Evolutionary conservation across 441 rosid species (phyloP), one percentile per base, ranked within the genome.

Genomic region (Gossypium lobatum): DNA sequence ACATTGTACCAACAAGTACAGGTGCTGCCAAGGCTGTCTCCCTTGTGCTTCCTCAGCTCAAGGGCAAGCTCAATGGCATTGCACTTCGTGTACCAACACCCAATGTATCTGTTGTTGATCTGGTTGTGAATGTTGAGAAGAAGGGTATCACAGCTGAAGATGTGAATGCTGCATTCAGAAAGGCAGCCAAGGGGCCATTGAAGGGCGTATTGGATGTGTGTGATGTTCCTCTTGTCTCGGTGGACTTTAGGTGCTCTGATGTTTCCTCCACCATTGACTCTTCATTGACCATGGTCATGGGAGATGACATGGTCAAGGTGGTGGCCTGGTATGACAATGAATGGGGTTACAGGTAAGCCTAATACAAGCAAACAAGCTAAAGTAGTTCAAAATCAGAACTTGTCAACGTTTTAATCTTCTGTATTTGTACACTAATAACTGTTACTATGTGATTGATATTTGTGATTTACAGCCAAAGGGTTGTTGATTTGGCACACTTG

Each of bases 71-170:
- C 79, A 95, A 93, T 46, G 98, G 99, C 26, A 95, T 93, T 28
- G 99, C 98, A 5, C 91, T 95, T 21, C 95, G 97, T 71, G 99
- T 95, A 69, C 99, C 99, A n/a, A 95, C 99, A 21, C 98, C 99
- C 0, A 95, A 95, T 14, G 98, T 95, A 1, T 95, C 99, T 0
- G 97, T 93, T 2, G 96, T 95, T 2, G 99, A 95, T 81, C 92
- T 95, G 2, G 99, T 91, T 52, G 83, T 95, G 70, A 95, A 93
- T 53, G 93, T 93, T 21, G 92, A 54, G 76, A 95, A 91, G 86
- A 91, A 91, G 80, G 99, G 97, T 25, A 74, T 93, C 10, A 78
- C 87, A 0, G 93, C 99, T 0, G 98, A 93, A 76, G 99, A 95
- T 18, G 98, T 95, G 63, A 95, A 95, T 60, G 89, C 82, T 17